A percentile compares a stretch with the other conserved stretches of the same genome.
These are phyloP conservation scores for Aspergillus udagawae DNA, from an alignment of 2,329 filamentous ascomycete genomes.

Conservation along the genomic window DNA sequence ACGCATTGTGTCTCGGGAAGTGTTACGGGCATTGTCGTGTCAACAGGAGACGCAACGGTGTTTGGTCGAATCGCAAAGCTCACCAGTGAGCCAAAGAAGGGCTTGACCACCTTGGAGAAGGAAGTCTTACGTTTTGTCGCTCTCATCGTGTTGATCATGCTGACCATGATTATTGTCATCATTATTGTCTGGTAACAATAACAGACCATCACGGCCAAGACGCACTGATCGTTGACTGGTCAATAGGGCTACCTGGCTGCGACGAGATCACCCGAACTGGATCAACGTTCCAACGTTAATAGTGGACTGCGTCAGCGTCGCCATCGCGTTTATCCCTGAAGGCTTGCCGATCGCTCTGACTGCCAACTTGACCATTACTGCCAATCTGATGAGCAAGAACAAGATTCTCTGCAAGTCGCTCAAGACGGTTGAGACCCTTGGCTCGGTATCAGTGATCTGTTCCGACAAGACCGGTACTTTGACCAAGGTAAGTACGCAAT, in stretches of 20 bases:
- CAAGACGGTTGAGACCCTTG: slow-evolving; percentile 73
- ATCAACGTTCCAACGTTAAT: slow-evolving; percentile 70
- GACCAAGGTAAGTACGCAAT: slow-evolving; percentile 9
- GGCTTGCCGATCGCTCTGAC: slow-evolving; percentile 68
- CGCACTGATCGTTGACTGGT: not conserved
- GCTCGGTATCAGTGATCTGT: slow-evolving; percentile 68
- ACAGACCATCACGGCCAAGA: not conserved
- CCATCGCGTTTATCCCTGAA: slow-evolving; percentile 73
- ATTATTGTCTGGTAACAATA: slow-evolving; percentile 58
- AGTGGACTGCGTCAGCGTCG: slow-evolving; percentile 67
- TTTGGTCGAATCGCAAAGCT: slow-evolving; percentile 72
- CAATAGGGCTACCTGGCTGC: slow-evolving; percentile 64
- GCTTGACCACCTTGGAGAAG: slow-evolving; percentile 65
- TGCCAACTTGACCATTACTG: slow-evolving; percentile 68
- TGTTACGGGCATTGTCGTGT: slow-evolving; percentile 64
- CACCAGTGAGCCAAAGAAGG: slow-evolving; percentile 64
- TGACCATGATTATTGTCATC: slow-evolving; percentile 51
- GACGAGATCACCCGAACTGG: slow-evolving; percentile 62
- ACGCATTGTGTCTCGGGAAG: slow-evolving; percentile 71
- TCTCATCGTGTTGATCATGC: slow-evolving; percentile 66
- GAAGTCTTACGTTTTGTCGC: slow-evolving; percentile 70
- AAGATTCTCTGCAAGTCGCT: slow-evolving; percentile 76
- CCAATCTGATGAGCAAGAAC: slow-evolving; percentile 72
- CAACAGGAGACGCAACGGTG: slow-evolving; percentile 68
- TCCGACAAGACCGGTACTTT: slow-evolving; percentile 67